phyloP scores from a whole-genome alignment of 2,329 filamentous ascomycete species.

The Verruconis gallopava region DNA sequence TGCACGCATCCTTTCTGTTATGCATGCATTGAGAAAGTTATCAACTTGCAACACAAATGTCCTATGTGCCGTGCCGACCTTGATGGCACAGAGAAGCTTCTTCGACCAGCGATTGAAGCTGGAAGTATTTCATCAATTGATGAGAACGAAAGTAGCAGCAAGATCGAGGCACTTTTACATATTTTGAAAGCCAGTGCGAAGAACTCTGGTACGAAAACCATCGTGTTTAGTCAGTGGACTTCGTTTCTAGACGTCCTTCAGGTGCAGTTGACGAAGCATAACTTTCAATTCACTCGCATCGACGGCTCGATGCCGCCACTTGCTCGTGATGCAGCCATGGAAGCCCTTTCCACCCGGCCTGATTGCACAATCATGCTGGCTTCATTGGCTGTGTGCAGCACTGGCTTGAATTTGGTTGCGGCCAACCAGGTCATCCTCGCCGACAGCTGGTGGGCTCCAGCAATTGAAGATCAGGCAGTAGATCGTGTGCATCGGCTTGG shows the following conservation, averaged over 20 bases:
- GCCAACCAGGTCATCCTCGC: conserved; percentile 75
- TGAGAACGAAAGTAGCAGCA: conserved; percentile 57
- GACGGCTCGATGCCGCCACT: conserved; percentile 66
- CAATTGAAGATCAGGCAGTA: conserved; percentile 83
- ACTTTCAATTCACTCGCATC: conserved; percentile 55
- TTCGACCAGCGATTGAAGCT: conserved; percentile 45
- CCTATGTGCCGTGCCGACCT: conserved; percentile 41
- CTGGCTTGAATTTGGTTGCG: conserved; percentile 74
- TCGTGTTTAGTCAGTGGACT: conserved; percentile 69
- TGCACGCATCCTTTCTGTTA: conserved; percentile 74
- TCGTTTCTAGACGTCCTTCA: conserved; percentile 62
- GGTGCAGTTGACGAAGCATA: conserved; percentile 47
- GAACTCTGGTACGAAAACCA: conserved; percentile 51
- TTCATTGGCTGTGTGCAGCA: conserved; percentile 67
- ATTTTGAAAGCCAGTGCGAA: conserved; percentile 58
- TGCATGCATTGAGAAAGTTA: conserved; percentile 59
- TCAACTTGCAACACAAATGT: conserved; percentile 65
- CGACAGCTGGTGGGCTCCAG: conserved; percentile 83
- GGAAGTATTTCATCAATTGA: no score
- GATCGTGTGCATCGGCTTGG: conserved; percentile 80
- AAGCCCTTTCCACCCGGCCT: conserved; percentile 52
- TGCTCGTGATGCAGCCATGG: conserved; percentile 59
- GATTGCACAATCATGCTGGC: conserved; percentile 66
- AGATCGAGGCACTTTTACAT: conserved; percentile 65
- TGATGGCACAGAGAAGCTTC: conserved; percentile 43